phyloP scores from a whole-genome alignment of 257 asterid genomes.

The Salvia splendens region DNA sequence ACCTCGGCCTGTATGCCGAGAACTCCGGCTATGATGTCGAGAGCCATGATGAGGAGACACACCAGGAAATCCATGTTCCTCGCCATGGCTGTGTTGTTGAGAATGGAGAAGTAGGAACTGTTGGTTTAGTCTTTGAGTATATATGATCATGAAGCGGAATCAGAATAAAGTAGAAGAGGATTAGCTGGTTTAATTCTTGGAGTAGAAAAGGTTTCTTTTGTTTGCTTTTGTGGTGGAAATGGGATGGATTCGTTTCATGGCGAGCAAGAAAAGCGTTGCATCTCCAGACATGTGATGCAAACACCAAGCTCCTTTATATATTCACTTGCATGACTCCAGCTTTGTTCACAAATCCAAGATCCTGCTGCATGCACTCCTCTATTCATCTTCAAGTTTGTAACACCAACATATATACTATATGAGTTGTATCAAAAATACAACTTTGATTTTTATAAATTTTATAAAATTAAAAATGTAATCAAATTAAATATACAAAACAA shows the following conservation, averaged over 20 bases:
- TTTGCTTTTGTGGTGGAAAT: conserved; percentile 14
- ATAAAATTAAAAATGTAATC: no score
- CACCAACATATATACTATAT: no score
- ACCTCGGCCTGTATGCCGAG: conserved; percentile 64
- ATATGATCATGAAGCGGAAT: conserved; percentile 40
- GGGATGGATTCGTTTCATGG: conserved; percentile 64
- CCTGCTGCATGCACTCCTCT: no score
- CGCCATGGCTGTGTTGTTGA: conserved; percentile 35
- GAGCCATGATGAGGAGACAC: conserved; percentile 43
- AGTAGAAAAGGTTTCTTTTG: conserved; percentile 54
- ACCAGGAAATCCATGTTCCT: conserved; percentile 41
- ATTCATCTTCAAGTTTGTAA: no score
- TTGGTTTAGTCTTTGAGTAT: not conserved
- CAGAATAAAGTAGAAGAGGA: conserved; percentile 53
- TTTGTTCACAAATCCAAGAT: no score
- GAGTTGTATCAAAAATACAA: no score
- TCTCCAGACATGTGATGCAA: conserved; percentile 17
- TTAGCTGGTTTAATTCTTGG: conserved; percentile 47
- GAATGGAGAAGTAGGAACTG: conserved; percentile 2
- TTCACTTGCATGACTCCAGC: no score
- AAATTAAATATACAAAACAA: no score
- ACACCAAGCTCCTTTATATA: conserved; percentile 12
- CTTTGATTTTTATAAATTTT: no score
- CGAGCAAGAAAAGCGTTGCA: conserved; percentile 59
- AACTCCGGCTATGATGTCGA: conserved; percentile 54